These are phyloP conservation scores for Golovinomyces cichoracearum DNA, from an alignment of 2,329 filamentous ascomycete genomes.

Conservation along the genomic window DNA sequence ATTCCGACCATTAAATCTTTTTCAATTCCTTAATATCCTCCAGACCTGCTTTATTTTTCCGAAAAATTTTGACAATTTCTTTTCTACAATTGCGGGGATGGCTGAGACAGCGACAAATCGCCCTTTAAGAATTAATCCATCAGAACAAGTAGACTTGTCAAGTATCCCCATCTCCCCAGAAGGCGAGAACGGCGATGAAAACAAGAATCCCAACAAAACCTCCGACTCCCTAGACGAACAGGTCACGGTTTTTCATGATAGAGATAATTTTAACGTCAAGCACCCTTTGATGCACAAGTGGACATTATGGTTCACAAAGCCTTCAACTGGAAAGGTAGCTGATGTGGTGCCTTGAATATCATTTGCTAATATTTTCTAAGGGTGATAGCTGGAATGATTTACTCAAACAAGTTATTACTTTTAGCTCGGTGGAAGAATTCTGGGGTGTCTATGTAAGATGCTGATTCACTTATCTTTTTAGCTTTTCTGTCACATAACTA, in stretches of 20 bases:
- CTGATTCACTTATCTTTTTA: background rate
- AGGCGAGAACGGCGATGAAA: slow-evolving; percentile 26
- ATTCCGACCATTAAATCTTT: no score
- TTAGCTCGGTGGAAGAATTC: slow-evolving; percentile 96
- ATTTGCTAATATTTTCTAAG: slow-evolving; percentile 8
- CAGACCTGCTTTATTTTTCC: background rate
- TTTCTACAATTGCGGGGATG: background rate
- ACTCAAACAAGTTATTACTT: slow-evolving; percentile 93
- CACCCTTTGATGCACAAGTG: slow-evolving; percentile 92
- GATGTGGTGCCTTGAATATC: background rate
- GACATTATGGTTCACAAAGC: slow-evolving; percentile 99
- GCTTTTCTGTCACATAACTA: slow-evolving; percentile 1
- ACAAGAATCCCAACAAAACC: slow-evolving; percentile 19
- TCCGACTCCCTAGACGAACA: slow-evolving; percentile 27
- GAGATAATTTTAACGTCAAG: slow-evolving; percentile 98
- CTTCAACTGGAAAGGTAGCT: slow-evolving; percentile 68
- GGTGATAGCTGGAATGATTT: slow-evolving; percentile 98
- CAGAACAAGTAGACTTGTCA: slow-evolving; percentile 36
- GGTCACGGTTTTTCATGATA: slow-evolving; percentile 91
- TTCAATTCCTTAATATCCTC: no score
- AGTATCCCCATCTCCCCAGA: slow-evolving; percentile 41
- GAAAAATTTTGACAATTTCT: background rate
- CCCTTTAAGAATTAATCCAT: slow-evolving; percentile 9
- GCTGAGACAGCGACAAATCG: slow-evolving; percentile 6
- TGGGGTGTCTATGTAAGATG: slow-evolving; percentile 90